Evolutionary conservation across 1,284 basidiomycete species (phyloP).

Genomic region (Malassezia nana): DNA sequence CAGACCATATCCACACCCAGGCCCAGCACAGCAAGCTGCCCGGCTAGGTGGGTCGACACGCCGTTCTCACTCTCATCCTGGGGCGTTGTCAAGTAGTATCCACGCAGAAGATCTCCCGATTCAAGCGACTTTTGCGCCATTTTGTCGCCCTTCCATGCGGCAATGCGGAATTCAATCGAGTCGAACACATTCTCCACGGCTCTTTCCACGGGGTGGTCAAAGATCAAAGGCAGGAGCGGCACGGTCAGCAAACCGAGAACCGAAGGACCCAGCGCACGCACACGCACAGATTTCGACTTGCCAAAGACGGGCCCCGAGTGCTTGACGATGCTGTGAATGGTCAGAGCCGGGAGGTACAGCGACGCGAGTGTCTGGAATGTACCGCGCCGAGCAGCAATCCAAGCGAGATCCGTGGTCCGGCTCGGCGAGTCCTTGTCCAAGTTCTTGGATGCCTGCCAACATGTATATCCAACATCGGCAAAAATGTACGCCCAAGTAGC

Average conservation of each 20-base stretch:
- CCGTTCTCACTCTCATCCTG: neutral
- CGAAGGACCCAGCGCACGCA: slow-evolving; percentile 72
- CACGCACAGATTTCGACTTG: slow-evolving; percentile 57
- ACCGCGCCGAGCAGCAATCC: slow-evolving; percentile 30
- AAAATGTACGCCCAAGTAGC: slow-evolving; percentile 64
- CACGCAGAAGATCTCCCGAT: neutral
- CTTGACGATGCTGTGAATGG: slow-evolving; percentile 46
- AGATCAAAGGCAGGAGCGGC: slow-evolving; percentile 48
- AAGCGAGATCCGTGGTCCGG: slow-evolving; percentile 21
- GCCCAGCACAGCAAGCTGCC: slow-evolving; percentile 27
- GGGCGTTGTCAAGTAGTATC: neutral
- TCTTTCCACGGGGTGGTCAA: slow-evolving; percentile 51
- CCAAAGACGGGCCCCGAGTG: slow-evolving; percentile 67
- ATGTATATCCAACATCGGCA: slow-evolving; percentile 81
- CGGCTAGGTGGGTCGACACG: neutral
- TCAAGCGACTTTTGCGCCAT: slow-evolving; percentile 2
- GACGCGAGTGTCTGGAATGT: slow-evolving; percentile 43
- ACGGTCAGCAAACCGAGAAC: slow-evolving; percentile 55
- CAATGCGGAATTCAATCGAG: slow-evolving; percentile 49
- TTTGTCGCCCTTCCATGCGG: neutral
- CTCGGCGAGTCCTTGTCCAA: slow-evolving; percentile 14
- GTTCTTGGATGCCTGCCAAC: slow-evolving; percentile 56
- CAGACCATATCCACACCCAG: slow-evolving; percentile 38
- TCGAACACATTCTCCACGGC: slow-evolving; percentile 52
- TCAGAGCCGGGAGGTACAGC: slow-evolving; percentile 24